Conservation (phyloP, 1,284 basidiomycete species). For the Tranzscheliella williamsii region DNA sequence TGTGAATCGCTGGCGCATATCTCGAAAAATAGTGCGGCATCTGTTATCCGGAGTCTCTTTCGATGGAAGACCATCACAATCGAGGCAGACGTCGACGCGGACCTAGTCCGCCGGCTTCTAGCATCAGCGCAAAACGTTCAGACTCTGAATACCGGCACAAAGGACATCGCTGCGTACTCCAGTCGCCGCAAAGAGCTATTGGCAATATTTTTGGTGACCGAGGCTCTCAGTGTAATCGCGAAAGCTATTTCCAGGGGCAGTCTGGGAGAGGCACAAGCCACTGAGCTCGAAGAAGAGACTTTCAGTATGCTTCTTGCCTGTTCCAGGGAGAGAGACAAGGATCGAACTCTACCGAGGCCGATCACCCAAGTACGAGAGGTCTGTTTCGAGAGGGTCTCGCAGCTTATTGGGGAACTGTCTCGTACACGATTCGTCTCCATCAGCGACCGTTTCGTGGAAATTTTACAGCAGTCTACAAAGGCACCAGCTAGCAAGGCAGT, state of each 20-base stretch:
- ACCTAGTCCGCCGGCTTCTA: slow-evolving; percentile 29
- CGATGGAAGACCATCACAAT: slow-evolving; percentile 71
- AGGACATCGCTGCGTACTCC: slow-evolving; percentile 35
- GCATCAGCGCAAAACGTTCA: slow-evolving; percentile 6
- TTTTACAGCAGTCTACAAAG: slow-evolving; percentile 47
- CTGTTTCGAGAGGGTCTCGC: slow-evolving; percentile 51
- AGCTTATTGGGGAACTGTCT: slow-evolving; percentile 54
- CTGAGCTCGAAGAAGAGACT: slow-evolving; percentile 36
- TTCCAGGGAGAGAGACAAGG: slow-evolving; percentile 45
- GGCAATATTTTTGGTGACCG: slow-evolving; percentile 35
- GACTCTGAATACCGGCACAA: slow-evolving; percentile 8
- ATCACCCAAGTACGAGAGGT: slow-evolving; percentile 38
- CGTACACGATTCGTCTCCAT: slow-evolving; percentile 46
- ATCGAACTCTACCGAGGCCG: slow-evolving; percentile 23
- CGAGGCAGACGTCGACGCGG: slow-evolving; percentile 21
- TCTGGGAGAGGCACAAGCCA: slow-evolving; percentile 29
- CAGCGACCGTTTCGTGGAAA: slow-evolving; percentile 53
- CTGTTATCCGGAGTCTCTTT: slow-evolving; percentile 82
- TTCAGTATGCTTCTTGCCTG: slow-evolving; percentile 53
- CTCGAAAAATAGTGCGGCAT: slow-evolving; percentile 78
- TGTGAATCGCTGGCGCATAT: slow-evolving; percentile 82
- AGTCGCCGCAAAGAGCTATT: slow-evolving; percentile 41
- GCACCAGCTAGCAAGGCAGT: slow-evolving; percentile 40
- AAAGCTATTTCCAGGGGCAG: slow-evolving; percentile 17
- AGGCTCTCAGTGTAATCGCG: slow-evolving; percentile 32